These are phyloP conservation scores for Carallia brachiata DNA, from an alignment of 345 rosid species.

Conservation along the genomic window DNA sequence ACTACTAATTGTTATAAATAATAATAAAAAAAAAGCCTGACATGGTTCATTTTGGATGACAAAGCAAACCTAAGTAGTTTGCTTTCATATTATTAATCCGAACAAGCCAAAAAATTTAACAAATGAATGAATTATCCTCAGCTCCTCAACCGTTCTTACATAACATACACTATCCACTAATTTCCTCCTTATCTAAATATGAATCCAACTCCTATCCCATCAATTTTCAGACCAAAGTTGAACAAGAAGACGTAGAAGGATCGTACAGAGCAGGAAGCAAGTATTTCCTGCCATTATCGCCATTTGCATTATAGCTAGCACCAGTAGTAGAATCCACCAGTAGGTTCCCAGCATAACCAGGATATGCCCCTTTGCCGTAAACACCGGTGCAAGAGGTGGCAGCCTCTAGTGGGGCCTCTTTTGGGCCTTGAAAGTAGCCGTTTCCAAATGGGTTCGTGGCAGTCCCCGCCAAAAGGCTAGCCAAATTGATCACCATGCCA, in stretches of 20 bases:
- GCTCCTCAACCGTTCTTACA: not conserved
- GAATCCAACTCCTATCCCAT: not conserved
- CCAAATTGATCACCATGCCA: slow-evolving; percentile 25
- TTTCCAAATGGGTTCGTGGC: slow-evolving; percentile 25
- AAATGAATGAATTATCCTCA: not conserved
- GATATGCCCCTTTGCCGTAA: slow-evolving; percentile 21
- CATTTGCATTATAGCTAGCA: slow-evolving; percentile 26
- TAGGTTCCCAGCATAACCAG: slow-evolving; percentile 25
- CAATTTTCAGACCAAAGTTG: slow-evolving; percentile 14
- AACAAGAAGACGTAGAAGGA: slow-evolving; percentile 14
- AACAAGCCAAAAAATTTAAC: not conserved
- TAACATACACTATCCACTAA: not conserved
- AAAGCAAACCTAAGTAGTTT: not conserved
- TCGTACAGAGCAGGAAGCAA: slow-evolving; percentile 25
- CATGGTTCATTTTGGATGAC: not conserved
- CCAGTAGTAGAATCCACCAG: slow-evolving; percentile 20
- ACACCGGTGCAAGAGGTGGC: slow-evolving; percentile 19
- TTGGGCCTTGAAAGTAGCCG: slow-evolving; percentile 23
- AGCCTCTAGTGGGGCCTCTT: slow-evolving; percentile 23
- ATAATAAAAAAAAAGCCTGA: not conserved
- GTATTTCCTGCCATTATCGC: slow-evolving; percentile 23
- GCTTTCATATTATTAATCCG: not conserved
- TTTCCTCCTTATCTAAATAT: not conserved
- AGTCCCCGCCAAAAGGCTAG: slow-evolving; percentile 19
- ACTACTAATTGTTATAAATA: too few species aligned